These are phyloP conservation scores for Luffa acutangula DNA, from an alignment of 306 rosid genomes.

Conservation along the genomic window DNA sequence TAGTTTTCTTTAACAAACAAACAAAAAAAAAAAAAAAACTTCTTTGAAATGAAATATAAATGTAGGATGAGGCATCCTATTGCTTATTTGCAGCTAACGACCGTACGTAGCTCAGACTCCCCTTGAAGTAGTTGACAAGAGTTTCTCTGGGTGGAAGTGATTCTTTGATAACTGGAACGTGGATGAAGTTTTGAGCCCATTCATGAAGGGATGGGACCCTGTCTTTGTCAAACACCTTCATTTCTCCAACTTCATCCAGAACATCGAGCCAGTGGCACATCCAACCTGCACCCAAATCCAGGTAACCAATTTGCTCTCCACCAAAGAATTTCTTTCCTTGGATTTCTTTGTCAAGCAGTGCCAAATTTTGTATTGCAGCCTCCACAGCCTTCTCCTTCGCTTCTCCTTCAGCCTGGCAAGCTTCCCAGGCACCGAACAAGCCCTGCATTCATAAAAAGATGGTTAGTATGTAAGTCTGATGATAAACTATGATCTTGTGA, in stretches of 20 bases:
- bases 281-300: conserved; percentile 37
- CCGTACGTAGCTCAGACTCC: conserved; percentile 4
- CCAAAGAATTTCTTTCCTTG: conserved; percentile 40
- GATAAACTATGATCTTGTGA: neutral
- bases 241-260: conserved; percentile 37
- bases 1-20: neutral
- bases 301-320: conserved; percentile 40
- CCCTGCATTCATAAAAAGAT: conserved; percentile 18
- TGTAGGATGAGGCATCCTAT: neutral
- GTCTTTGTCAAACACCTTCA: conserved; percentile 30
- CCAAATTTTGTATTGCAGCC: conserved; percentile 38
- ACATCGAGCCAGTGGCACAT: conserved; percentile 36
- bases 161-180: conserved; percentile 35
- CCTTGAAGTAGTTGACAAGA: conserved; percentile 7
- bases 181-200: conserved; percentile 43
- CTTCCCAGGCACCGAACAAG: conserved; percentile 39
- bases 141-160: conserved; percentile 13
- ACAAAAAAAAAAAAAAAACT: neutral
- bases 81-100: conserved; percentile 6
- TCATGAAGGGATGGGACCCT: conserved; percentile 35
- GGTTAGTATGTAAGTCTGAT: neutral
- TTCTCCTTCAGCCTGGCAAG: conserved; percentile 29
- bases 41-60: neutral
- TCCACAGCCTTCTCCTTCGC: conserved; percentile 35
- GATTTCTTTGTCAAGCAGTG: conserved; percentile 29